Evolutionary conservation across 2,329 filamentous ascomycete species (phyloP), one percentile per base, ranked within the genome.

Genomic region (Aspergillus pseudoviridinutans): DNA sequence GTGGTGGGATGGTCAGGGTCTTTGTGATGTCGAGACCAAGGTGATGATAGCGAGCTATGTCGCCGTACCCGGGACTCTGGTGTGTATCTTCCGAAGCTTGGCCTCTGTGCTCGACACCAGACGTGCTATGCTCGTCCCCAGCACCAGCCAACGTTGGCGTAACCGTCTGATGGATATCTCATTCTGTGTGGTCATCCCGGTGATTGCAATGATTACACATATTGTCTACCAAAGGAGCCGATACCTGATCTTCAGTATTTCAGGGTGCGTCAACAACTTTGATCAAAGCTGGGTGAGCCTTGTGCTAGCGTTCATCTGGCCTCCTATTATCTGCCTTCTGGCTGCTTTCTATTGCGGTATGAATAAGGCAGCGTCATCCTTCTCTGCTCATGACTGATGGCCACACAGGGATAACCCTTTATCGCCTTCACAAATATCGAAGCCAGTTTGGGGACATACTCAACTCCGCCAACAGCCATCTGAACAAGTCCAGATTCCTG

Each of bases 11-110:
- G 87, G 87, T 4, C 66, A 69, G 4, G 80, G 79, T 2, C 80
- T 87, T 57, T 90, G 87, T 71, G 87, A 90, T 68, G 74, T 90
- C 51, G 79, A 88, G 63, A 77, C 81, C 54, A 85, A 86, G 60
- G 65, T 89, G 35, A 78, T 82, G 58, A 75, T 83, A 25, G 84
- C 81, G 3, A 73, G 78, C 8, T 77, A 77, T 20, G 76, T 84
- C 1, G 84, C 80, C 1, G 70, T 84, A 17, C 75, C 82, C 3
- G 80, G 82, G 8, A 76, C 80, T 6, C 67, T 85, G 8, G 72
- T 79, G 25, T 84, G 85, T 66, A 82, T 90, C 51, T 81, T 87
- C 58, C 79, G 84, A 50, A 81, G 79, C 50, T 78, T 90, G 17
- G 84, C 85, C 12, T 74, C 72, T 22, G 84, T 87, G 35, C 78